Base-by-base conservation (phyloP, 345 rosid genomes). In the Excoecaria cochinchinensis region DNA sequence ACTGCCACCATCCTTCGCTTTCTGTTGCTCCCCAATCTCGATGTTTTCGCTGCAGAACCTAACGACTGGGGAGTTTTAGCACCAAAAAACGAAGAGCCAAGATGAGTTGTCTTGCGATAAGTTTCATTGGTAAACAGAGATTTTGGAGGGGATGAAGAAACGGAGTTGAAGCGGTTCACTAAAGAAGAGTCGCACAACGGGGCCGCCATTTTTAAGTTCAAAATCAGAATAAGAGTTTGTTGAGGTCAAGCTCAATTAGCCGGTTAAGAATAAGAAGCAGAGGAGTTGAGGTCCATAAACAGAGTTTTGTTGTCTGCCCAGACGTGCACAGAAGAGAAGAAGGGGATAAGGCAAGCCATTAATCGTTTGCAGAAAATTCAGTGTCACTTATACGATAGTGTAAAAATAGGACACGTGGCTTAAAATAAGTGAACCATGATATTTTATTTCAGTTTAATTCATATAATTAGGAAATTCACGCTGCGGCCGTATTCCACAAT, bases 21-120 rank as follows among this genome's bases (percentile, higher is more conserved):
- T n/a, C 86, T 76, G 3, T 9, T 36, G 47, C 42, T 67, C 21
- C 59, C 63, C 67, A 76, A 39, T 22, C 72, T 82, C 48, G 82
- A 56, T 21, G 73, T 72, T 69, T 83, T 82, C 4, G 56, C 63
- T 63, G 73, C 74, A 21, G 61, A 24, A 24, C 51, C 52, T 25
- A 74, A 46, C 40, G 57, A 69, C 52, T 67, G 77, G 14, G 60
- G 80, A 31, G 83, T 75, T 62, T 80, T 79, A 2, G 81, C 51
- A 11, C 89, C 83, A 51, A 74, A 55, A 78, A 84, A 83, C 16
- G 89, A 83, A 44, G 88, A 85, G 73, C 62, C 82, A 69, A 76
- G 78, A 16, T 71, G 76, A 75, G 79, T 77, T 44, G 48, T 44
- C 6, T 77, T 82, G 21, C 73, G 85, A 62, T 57, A 62, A 48